phyloP scores from a whole-genome alignment of 768 basidiomycete genomes.

The Coprinopsis strossmayeri region DNA sequence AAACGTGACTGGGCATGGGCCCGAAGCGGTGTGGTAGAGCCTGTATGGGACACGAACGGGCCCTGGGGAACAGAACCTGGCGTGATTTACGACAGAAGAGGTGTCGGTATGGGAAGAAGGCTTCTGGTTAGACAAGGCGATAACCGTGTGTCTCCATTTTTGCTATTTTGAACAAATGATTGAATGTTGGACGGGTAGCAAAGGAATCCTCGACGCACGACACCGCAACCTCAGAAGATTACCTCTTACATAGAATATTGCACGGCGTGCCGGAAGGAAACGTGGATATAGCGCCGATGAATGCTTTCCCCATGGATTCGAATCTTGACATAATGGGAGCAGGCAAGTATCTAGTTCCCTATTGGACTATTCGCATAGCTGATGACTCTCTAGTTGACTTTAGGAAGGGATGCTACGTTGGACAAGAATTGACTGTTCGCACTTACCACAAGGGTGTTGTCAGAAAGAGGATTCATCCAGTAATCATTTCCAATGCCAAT shows the following conservation, averaged over 20 bases:
- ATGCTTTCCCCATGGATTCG: constrained; percentile 89
- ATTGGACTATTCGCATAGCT: constrained; percentile 8
- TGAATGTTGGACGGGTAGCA: constrained; percentile 30
- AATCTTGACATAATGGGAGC: constrained; percentile 94
- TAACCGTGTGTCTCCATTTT: constrained; percentile 48
- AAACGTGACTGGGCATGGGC: constrained; percentile 43
- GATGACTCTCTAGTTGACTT: constrained; percentile 64
- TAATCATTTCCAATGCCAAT: too few species aligned
- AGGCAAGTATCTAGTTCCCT: constrained; percentile 44
- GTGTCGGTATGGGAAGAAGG: constrained; percentile 73
- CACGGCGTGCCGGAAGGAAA: constrained; percentile 87
- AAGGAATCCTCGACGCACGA: constrained; percentile 53
- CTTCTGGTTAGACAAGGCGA: constrained; percentile 65
- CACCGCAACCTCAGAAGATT: constrained; percentile 44
- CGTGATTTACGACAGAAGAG: constrained; percentile 57
- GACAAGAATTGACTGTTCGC: constrained; percentile 94
- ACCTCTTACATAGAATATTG: constrained; percentile 70
- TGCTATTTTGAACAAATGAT: background rate
- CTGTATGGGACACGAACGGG: constrained; percentile 52
- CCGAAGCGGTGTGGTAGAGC: constrained; percentile 72
- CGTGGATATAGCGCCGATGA: constrained; percentile 66
- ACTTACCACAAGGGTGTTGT: constrained; percentile 93
- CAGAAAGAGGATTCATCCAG: constrained; percentile 84
- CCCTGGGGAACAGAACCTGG: constrained; percentile 58
- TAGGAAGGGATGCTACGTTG: constrained; percentile 95